A percentile compares a stretch with the other conserved stretches of the same genome.
Evolutionary conservation across 441 rosid genomes (phyloP).

Genomic region (Pelargonium citronellum): DNA sequence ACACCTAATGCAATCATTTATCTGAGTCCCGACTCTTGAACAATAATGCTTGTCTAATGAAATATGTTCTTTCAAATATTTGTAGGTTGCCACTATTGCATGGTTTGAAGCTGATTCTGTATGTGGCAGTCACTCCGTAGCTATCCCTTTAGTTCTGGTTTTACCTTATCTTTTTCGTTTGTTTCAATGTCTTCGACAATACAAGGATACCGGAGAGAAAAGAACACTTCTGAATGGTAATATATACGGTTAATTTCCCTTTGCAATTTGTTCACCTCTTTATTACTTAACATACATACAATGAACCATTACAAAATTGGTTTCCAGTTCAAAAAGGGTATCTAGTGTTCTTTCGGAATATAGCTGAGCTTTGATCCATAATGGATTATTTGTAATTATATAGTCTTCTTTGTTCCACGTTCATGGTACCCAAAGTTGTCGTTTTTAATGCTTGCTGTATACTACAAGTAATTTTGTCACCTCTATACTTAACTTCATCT

Average conservation of each 20-base stretch:
- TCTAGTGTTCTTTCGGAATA: too few relatives aligned
- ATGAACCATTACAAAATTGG: too few relatives aligned
- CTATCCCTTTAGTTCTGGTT: slow-evolving; percentile 80
- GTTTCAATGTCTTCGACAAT: slow-evolving; percentile 90
- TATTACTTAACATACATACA: too few relatives aligned
- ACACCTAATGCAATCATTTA: too few relatives aligned
- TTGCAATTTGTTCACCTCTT: background rate
- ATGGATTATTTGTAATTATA: too few relatives aligned
- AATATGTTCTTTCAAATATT: slow-evolving; percentile 18
- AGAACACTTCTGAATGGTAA: slow-evolving; percentile 77
- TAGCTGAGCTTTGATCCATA: too few relatives aligned
- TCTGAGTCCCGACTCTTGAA: too few relatives aligned
- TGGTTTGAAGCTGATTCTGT: slow-evolving; percentile 99
- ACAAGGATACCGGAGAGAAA: slow-evolving; percentile 73
- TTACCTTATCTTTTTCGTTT: slow-evolving; percentile 83
- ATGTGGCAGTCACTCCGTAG: slow-evolving; percentile 94
- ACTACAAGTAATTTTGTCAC: too few relatives aligned
- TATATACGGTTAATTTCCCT: background rate
- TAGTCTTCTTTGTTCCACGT: too few relatives aligned
- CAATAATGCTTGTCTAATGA: too few relatives aligned
- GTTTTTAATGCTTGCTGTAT: slow-evolving; percentile 1
- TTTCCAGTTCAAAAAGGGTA: too few relatives aligned
- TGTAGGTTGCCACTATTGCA: slow-evolving; percentile 93
- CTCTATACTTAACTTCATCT: slow-evolving; percentile 22
- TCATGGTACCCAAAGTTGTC: too few relatives aligned